Conservation (phyloP, 768 basidiomycete genomes). For the Dacryopinax spathularia region DNA sequence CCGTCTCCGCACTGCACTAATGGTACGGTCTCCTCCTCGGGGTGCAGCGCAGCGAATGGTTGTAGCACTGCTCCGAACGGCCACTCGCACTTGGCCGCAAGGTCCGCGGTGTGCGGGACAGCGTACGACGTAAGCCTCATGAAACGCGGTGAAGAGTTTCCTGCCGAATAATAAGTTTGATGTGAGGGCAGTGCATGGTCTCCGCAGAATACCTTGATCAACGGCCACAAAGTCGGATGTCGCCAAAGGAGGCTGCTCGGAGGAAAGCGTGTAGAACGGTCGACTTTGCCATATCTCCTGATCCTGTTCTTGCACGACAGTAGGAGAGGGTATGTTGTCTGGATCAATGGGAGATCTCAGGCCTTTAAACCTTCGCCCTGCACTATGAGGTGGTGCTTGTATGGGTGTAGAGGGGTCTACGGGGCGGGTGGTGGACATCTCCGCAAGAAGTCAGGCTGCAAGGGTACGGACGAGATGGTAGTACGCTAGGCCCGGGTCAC, state of each 20-base stretch:
- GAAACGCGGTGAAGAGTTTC: constrained; percentile 86
- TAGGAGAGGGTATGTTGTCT: constrained; percentile 80
- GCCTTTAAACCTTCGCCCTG: constrained; percentile 33
- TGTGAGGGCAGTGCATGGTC: background rate
- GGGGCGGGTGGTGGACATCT: background rate
- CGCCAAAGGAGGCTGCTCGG: constrained; percentile 54
- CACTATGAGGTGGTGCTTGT: constrained; percentile 29
- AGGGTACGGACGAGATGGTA: too few relatives aligned
- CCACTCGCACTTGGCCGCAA: constrained; percentile 67
- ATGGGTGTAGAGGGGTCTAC: constrained; percentile 13
- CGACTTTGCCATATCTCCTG: constrained; percentile 62
- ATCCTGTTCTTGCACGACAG: constrained; percentile 64
- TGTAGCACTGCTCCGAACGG: constrained; percentile 77
- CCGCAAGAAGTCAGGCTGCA: too few relatives aligned
- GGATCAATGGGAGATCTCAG: constrained; percentile 73
- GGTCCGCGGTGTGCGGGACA: constrained; percentile 62
- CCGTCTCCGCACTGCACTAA: constrained; percentile 51
- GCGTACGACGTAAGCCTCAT: constrained; percentile 82
- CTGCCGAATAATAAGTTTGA: constrained; percentile 21
- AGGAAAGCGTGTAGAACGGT: constrained; percentile 48
- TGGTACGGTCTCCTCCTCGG: constrained; percentile 66
- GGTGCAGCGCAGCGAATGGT: constrained; percentile 73
- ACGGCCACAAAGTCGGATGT: constrained; percentile 79
- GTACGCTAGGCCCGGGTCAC: too few relatives aligned
- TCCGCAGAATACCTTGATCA: constrained; percentile 55